These are phyloP conservation scores for Gypsophila paniculata DNA, from an alignment of 179 eudicot species.

Conservation along the genomic window DNA sequence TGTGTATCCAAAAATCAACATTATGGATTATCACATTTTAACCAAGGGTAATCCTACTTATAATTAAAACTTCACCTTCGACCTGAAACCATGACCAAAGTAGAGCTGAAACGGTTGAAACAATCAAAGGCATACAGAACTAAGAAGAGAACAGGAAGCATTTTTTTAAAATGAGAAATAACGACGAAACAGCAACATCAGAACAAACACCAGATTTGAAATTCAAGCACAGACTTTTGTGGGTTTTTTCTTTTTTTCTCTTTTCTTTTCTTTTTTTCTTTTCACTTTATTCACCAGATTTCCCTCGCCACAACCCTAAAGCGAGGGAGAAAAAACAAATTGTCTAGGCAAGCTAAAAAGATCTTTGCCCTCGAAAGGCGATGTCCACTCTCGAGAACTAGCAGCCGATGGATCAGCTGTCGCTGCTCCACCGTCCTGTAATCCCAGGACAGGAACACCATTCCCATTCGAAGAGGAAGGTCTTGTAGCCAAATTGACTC, in stretches of 20 bases:
- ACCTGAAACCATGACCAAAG: background rate
- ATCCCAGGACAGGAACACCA: constrained; percentile 38
- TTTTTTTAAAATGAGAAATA: constrained; percentile 16
- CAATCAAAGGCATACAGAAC: background rate
- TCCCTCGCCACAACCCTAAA: constrained; percentile 38
- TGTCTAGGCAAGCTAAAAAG: constrained; percentile 81
- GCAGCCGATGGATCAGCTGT: constrained; percentile 28
- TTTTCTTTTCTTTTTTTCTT: constrained; percentile 4
- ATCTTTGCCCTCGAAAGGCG: constrained; percentile 88
- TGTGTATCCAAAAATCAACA: no score
- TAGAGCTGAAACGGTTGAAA: background rate
- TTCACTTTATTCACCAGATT: constrained; percentile 26
- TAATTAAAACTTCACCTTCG: no score
- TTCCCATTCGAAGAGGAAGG: constrained; percentile 42
- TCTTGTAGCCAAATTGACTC: constrained; percentile 40
- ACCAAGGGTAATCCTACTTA: no score
- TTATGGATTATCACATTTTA: no score
- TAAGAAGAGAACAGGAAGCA: background rate
- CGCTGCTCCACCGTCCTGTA: constrained; percentile 41
- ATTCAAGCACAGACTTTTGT: constrained; percentile 40
- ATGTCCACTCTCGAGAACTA: constrained; percentile 75
- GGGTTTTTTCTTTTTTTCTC: constrained; percentile 20
- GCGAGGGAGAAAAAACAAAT: constrained; percentile 94
- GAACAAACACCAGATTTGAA: constrained; percentile 15
- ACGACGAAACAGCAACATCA: constrained; percentile 33